Conservation (phyloP, 805 yeast genomes). For the Candida vaughaniae region DNA sequence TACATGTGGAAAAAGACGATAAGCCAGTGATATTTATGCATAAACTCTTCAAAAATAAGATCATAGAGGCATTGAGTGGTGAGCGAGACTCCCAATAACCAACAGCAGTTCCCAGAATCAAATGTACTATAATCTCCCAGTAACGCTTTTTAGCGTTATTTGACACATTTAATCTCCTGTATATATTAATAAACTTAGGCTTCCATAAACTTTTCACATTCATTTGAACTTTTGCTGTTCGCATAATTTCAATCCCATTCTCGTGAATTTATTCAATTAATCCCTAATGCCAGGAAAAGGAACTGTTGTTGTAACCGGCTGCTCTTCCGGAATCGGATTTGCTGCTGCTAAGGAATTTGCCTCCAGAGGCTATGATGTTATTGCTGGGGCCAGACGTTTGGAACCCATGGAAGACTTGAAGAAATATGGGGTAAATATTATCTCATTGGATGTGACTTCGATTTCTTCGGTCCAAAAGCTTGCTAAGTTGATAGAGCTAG, state of each 20-base stretch:
- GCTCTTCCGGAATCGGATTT: slow-evolving; percentile 56
- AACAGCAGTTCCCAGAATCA: no score
- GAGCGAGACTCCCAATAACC: no score
- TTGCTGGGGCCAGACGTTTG: slow-evolving; percentile 71
- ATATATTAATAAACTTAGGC: no score
- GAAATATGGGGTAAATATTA: slow-evolving; percentile 44
- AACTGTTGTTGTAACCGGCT: slow-evolving; percentile 49
- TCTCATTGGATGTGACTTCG: slow-evolving; percentile 59
- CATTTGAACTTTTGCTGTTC: no score
- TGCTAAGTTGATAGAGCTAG: slow-evolving; percentile 38
- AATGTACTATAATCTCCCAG: no score
- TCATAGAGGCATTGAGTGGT: slow-evolving; percentile 46
- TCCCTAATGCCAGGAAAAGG: no score
- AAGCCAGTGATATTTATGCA: slow-evolving; percentile 66
- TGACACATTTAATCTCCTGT: no score
- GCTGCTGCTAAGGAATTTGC: slow-evolving; percentile 51
- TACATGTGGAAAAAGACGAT: slow-evolving; percentile 56
- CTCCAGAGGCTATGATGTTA: slow-evolving; percentile 54
- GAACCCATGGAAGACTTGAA: slow-evolving; percentile 56
- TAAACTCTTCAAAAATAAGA: slow-evolving; percentile 53
- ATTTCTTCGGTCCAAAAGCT: slow-evolving; percentile 46
- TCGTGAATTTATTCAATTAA: no score
- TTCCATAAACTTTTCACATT: no score
- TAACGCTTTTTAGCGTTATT: no score
- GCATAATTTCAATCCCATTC: no score